These are phyloP conservation scores for Phtheirospermum japonicum DNA, from an alignment of 257 asterid genomes.

Conservation along the genomic window DNA sequence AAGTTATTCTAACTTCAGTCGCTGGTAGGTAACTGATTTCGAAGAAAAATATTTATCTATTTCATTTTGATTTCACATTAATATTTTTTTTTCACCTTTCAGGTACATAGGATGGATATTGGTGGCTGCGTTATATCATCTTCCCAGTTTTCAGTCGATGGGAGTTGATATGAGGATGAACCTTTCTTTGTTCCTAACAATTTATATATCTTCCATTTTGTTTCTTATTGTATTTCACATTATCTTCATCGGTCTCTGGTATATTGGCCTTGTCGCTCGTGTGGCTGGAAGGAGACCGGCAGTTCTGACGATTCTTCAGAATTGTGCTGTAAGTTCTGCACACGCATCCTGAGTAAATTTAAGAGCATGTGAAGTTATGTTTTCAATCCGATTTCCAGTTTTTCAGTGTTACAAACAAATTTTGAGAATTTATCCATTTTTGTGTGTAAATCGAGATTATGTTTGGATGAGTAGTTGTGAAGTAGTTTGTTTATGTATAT, in stretches of 20 bases:
- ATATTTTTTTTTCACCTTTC: constrained; percentile 28
- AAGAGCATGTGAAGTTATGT: constrained; percentile 6
- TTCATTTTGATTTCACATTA: constrained; percentile 7
- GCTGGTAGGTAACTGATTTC: constrained; percentile 54
- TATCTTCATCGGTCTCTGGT: constrained; percentile 89
- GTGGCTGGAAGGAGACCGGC: constrained; percentile 96
- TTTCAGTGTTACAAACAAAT: constrained; percentile 39
- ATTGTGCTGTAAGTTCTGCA: constrained; percentile 77
- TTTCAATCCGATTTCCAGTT: too few species aligned
- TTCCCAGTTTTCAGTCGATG: constrained; percentile 98
- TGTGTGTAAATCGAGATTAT: constrained; percentile 11
- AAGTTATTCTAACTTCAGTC: constrained; percentile 93
- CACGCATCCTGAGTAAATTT: constrained; percentile 24
- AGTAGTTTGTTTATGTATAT: too few species aligned
- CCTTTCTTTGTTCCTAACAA: constrained; percentile 85
- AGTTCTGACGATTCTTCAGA: constrained; percentile 76
- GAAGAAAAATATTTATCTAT: background rate
- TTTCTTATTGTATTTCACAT: constrained; percentile 92
- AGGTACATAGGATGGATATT: constrained; percentile 94
- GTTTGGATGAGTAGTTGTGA: too few species aligned
- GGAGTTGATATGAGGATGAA: constrained; percentile 98
- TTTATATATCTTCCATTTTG: constrained; percentile 75
- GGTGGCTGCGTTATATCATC: constrained; percentile 95
- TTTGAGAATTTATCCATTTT: constrained; percentile 84
- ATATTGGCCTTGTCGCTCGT: constrained; percentile 91